phyloP scores from a whole-genome alignment of 805 yeast species.

The Tetrapisispora taiwanensis region DNA sequence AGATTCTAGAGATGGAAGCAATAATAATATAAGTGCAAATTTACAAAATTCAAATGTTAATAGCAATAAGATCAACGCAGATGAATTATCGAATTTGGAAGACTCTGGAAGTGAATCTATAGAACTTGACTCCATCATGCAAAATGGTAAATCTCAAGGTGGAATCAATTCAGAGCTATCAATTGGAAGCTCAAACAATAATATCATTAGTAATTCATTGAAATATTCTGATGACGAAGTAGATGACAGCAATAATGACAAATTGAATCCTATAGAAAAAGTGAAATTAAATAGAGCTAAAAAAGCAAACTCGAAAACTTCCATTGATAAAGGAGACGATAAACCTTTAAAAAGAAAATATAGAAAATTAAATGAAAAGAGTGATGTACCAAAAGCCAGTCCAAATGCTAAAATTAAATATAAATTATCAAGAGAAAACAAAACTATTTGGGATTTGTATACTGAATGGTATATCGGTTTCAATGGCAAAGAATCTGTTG shows the following conservation, averaged over 20 bases:
- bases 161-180: neutral
- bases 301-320: neutral
- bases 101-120: neutral
- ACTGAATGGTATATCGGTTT: constrained; percentile 32
- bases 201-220: neutral
- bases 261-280: neutral
- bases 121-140: neutral
- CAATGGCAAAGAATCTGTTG: constrained; percentile 26
- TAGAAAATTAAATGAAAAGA: neutral
- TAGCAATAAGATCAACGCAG: neutral
- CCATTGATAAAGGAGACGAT: neutral
- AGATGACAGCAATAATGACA: neutral
- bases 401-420: constrained; percentile 20
- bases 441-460: constrained; percentile 30
- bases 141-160: neutral
- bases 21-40: neutral
- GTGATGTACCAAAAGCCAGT: neutral
- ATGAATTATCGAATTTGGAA: neutral
- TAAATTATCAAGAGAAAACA: constrained; percentile 30
- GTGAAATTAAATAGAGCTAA: no score
- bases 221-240: neutral
- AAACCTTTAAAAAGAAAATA: neutral
- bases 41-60: neutral
- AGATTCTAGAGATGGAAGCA: neutral
- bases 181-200: neutral